Percentiles rank a stretch among this genome's conserved stretches.
Conservation (phyloP, 495 filamentous ascomycete genomes). For the Cercophora scortea region DNA sequence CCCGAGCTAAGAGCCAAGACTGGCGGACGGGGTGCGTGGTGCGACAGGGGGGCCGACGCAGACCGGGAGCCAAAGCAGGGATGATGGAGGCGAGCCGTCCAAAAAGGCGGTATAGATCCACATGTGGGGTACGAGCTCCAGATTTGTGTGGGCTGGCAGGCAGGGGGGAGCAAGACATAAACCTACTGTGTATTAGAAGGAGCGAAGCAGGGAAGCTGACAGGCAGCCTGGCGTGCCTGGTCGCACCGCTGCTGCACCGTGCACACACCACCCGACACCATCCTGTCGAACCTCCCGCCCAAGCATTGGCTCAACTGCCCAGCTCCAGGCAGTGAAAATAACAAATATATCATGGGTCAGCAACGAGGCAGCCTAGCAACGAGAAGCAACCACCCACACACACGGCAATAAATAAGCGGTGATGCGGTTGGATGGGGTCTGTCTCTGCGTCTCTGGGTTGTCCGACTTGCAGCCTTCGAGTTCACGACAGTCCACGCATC, state of each 20-base stretch:
- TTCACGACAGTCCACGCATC: neutral
- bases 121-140: constrained; percentile 2
- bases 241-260: neutral
- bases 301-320: too few species aligned
- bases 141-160: neutral
- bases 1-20: constrained; percentile 11
- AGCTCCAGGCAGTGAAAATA: too few species aligned
- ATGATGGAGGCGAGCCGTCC: constrained; percentile 7
- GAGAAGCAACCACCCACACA: neutral
- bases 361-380: neutral
- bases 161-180: neutral
- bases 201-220: too few species aligned
- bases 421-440: too few species aligned
- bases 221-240: too few species aligned
- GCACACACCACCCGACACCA: neutral
- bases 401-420: neutral
- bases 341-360: too few species aligned
- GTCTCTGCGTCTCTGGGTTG: too few species aligned
- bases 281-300: too few species aligned
- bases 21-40: constrained; percentile 1
- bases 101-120: constrained; percentile 26
- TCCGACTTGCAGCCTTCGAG: too few species aligned
- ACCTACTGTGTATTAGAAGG: too few species aligned
- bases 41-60: constrained; percentile 4
- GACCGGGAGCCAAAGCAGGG: constrained; percentile 5